Base-by-base conservation (phyloP, 805 yeast species). In the Candida endomychidarum region DNA sequence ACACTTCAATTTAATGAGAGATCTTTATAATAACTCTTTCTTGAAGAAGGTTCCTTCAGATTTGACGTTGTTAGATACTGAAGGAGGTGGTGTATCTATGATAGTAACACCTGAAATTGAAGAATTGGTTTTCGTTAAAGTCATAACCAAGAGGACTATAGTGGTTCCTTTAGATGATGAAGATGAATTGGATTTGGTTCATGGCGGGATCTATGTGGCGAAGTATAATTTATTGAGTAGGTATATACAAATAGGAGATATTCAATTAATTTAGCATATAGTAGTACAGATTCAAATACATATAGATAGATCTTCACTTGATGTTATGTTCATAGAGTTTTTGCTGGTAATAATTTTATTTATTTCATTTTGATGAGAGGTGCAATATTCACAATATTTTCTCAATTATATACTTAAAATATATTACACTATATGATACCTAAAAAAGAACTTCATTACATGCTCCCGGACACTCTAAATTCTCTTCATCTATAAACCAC, bases 401-500 rank as follows among this genome's bases (percentile, higher is more conserved):
- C n/a, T n/a, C n/a, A n/a, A n/a, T n/a, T n/a, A n/a, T n/a, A n/a
- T n/a, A n/a, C n/a, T n/a, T n/a, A n/a, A n/a, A n/a, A n/a, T n/a
- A n/a, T n/a, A n/a, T n/a, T n/a, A n/a, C n/a, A n/a, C n/a, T n/a
- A n/a, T 7, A 25, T 28, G 14, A 28, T 11, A 14, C 20, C n/a
- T 25, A 33, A 30, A 41, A 41, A n/a, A 41, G 21, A 8, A 22
- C 22, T 15, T 42, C 44, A 35, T 76, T 78, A 55, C 87, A 84
- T 0, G 95, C 93, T 3, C 80, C 81, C 1, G 97, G 97, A 56
- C 98, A 90, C 41, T 78, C 86, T 2, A 62, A 54, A 68, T 83
- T 80, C 11, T 66, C 69, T 26, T 77, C 81, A 1, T 74, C 80
- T 15, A 81, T 57, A 52, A 86, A 81, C 97, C 97, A 91, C 25